These are phyloP conservation scores for Gnetum montanum DNA, from an alignment of 75 land plant species.

Conservation along the genomic window DNA sequence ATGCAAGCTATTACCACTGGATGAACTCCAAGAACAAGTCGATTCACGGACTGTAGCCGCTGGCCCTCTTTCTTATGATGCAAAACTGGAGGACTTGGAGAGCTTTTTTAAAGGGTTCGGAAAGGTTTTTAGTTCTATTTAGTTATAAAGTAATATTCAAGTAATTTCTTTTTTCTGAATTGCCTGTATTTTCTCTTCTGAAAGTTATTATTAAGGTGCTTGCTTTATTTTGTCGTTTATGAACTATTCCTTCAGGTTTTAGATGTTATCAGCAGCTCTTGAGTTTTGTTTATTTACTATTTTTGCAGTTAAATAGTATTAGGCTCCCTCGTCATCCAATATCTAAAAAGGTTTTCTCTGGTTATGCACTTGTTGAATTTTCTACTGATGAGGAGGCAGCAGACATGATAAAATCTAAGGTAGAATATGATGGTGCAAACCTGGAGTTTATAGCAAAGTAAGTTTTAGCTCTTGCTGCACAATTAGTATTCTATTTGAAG, in stretches of 20 bases:
- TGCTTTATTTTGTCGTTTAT: background rate
- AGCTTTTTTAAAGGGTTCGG: constrained; percentile 50
- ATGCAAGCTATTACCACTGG: constrained; percentile 41
- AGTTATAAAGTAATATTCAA: background rate
- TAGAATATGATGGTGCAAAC: constrained; percentile 59
- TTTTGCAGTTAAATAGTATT: constrained; percentile 81
- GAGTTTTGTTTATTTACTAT: too few species aligned
- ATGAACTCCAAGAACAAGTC: constrained; percentile 68
- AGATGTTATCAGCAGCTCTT: too few species aligned
- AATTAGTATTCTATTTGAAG: too few species aligned
- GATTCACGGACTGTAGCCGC: constrained; percentile 80
- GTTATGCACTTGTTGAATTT: constrained; percentile 82
- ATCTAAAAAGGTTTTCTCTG: constrained; percentile 54
- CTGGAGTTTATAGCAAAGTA: constrained; percentile 80
- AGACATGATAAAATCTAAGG: constrained; percentile 37
- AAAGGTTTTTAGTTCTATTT: constrained; percentile 40
- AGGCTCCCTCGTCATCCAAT: constrained; percentile 73
- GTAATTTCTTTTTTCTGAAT: background rate
- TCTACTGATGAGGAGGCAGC: constrained; percentile 72
- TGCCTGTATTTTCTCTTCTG: too few species aligned
- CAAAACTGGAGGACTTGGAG: constrained; percentile 60
- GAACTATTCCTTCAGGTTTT: too few species aligned
- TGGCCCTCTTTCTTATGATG: constrained; percentile 63
- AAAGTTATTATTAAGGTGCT: too few species aligned
- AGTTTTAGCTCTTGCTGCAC: too few species aligned